Evolutionary conservation across 106 monocot species (phyloP).

Genomic region (Posidonia australis): DNA sequence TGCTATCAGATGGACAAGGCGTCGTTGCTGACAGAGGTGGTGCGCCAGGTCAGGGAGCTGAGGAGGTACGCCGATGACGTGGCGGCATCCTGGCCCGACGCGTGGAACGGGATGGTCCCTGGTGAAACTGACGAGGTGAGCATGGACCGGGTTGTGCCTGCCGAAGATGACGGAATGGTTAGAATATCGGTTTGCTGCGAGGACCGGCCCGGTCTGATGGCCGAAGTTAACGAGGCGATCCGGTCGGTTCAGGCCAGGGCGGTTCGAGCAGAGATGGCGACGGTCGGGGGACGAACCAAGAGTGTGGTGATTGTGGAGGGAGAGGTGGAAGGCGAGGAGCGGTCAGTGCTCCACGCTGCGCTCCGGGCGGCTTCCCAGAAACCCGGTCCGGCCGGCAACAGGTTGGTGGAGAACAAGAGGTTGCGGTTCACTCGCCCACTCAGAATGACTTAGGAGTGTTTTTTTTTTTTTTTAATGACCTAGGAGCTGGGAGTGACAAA

Average conservation of each 20-base stretch:
- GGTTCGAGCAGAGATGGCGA: constrained; percentile 66
- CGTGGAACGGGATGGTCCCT: constrained; percentile 21
- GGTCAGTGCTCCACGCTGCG: constrained; percentile 33
- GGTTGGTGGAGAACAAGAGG: neutral
- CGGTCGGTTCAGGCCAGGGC: constrained; percentile 38
- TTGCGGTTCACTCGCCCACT: constrained; percentile 1
- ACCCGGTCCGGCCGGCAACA: constrained; percentile 6
- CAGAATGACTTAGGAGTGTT: neutral
- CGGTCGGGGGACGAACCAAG: constrained; percentile 62
- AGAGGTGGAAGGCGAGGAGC: constrained; percentile 12
- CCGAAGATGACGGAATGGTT: constrained; percentile 6
- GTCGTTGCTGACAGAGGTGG: constrained; percentile 84
- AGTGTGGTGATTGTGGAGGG: constrained; percentile 26
- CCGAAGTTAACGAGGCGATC: constrained; percentile 54
- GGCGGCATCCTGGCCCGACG: neutral
- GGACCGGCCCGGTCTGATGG: constrained; percentile 68
- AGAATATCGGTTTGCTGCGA: constrained; percentile 64
- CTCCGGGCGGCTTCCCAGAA: constrained; percentile 39
- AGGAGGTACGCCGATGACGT: constrained; percentile 26
- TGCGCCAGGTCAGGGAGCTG: constrained; percentile 76
- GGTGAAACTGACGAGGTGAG: constrained; percentile 56
- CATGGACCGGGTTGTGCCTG: constrained; percentile 16
- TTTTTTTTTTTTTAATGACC: neutral
- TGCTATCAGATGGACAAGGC: constrained; percentile 75
- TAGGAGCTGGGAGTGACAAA: neutral